Conservation (phyloP, 2,329 filamentous ascomycete species). For the Fusarium mundagurra region DNA sequence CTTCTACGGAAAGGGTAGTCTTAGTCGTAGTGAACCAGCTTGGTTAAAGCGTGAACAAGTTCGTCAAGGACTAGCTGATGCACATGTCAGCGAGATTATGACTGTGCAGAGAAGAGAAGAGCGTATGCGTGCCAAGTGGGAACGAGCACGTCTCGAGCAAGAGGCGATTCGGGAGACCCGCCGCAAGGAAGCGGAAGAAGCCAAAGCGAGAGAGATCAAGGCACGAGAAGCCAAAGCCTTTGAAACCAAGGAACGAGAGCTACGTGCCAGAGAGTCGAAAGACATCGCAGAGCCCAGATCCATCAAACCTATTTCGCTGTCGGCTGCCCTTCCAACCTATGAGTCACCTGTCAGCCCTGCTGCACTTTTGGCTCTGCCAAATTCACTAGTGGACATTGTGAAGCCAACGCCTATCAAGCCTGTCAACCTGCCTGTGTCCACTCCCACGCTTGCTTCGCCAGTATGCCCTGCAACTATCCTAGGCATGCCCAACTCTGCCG, state of each 20-base stretch:
- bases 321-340: background rate
- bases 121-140: constrained; percentile 85
- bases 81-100: constrained; percentile 81
- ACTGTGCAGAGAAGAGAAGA: constrained; percentile 82
- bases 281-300: constrained; percentile 1
- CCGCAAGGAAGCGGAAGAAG: constrained; percentile 55
- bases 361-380: constrained; percentile 63
- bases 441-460: constrained; percentile 44
- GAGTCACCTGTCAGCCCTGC: constrained; percentile 57
- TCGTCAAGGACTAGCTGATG: constrained; percentile 70
- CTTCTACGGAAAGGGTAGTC: constrained; percentile 93
- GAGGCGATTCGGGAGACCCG: constrained; percentile 81
- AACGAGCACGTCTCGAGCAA: constrained; percentile 87
- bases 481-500: constrained; percentile 63
- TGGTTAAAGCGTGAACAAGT: constrained; percentile 89
- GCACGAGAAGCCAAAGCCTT: constrained; percentile 28
- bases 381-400: constrained; percentile 51
- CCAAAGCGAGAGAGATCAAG: constrained; percentile 36
- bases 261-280: constrained; percentile 6
- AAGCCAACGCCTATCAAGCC: constrained; percentile 8
- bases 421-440: background rate
- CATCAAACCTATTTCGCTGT: background rate
- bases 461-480: constrained; percentile 59
- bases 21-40: constrained; percentile 93
- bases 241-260: constrained; percentile 10